Conservation (phyloP, 768 basidiomycete species). For the Baorangia bicolor region DNA sequence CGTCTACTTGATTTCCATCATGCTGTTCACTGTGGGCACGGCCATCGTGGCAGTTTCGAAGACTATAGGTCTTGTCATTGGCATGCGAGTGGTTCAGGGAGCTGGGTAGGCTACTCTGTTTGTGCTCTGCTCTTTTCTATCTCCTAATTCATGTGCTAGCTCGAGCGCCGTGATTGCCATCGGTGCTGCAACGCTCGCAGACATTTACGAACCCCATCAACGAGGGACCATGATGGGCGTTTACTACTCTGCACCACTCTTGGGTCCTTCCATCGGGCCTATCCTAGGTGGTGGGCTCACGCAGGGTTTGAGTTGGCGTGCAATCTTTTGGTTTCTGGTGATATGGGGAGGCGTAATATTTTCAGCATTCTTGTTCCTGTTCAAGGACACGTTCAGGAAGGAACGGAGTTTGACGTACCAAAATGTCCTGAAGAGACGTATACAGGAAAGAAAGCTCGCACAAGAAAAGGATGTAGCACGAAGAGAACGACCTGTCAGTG, state of each 20-base stretch:
- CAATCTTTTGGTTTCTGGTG: slow-evolving; percentile 81
- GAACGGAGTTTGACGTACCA: slow-evolving; percentile 85
- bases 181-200: slow-evolving; percentile 71
- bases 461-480: slow-evolving; percentile 14
- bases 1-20: slow-evolving; percentile 54
- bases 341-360: slow-evolving; percentile 58
- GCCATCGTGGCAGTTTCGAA: slow-evolving; percentile 57
- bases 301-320: slow-evolving; percentile 71
- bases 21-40: slow-evolving; percentile 54
- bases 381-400: slow-evolving; percentile 80
- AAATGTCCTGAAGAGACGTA: slow-evolving; percentile 49
- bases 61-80: slow-evolving; percentile 58
- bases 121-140: not conserved
- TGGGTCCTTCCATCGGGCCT: slow-evolving; percentile 69
- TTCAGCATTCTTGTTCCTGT: slow-evolving; percentile 61
- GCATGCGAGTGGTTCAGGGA: slow-evolving; percentile 66
- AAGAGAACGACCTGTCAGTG: slow-evolving; percentile 7
- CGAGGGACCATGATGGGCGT: slow-evolving; percentile 80
- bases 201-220: slow-evolving; percentile 73
- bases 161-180: slow-evolving; percentile 70
- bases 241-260: slow-evolving; percentile 76
- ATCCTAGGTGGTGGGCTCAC: slow-evolving; percentile 72
- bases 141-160: slow-evolving; percentile 29
- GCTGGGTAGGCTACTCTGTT: slow-evolving; percentile 45
- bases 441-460: slow-evolving; percentile 22